Percentiles rank a stretch among this genome's conserved stretches.
Conservation (phyloP, 306 rosid species). For the Vigna hirtella region DNA sequence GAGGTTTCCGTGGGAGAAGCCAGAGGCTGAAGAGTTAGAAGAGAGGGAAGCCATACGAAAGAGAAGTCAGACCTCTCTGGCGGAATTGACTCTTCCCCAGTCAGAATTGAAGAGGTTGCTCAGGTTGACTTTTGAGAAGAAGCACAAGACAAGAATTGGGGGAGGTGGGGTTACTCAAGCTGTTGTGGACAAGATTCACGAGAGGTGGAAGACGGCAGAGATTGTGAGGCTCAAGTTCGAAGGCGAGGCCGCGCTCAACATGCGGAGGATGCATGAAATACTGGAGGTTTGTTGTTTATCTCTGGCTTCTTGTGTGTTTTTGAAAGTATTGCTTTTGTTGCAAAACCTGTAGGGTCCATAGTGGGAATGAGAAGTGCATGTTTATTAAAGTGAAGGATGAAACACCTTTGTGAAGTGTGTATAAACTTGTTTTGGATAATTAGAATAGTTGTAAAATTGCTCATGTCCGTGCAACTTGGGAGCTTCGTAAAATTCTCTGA, state of each 20-base stretch:
- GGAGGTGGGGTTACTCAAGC: slow-evolving; percentile 86
- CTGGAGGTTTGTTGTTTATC: slow-evolving; percentile 76
- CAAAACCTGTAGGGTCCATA: slow-evolving; percentile 10
- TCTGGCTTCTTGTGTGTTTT: slow-evolving; percentile 30
- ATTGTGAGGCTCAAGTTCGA: slow-evolving; percentile 88
- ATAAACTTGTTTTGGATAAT: slow-evolving; percentile 6
- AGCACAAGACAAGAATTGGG: slow-evolving; percentile 92
- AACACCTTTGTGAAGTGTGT: slow-evolving; percentile 1
- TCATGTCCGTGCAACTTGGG: not conserved
- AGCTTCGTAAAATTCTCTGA: slow-evolving; percentile 15
- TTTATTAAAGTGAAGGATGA: not conserved
- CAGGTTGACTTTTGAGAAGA: slow-evolving; percentile 83
- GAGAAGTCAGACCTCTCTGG: slow-evolving; percentile 69
- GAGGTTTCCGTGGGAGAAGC: slow-evolving; percentile 96
- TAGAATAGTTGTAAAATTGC: slow-evolving; percentile 10
- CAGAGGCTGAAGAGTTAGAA: slow-evolving; percentile 54
- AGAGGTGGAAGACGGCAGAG: slow-evolving; percentile 83
- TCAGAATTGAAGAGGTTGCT: slow-evolving; percentile 86
- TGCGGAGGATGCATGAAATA: slow-evolving; percentile 96
- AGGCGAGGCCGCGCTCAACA: slow-evolving; percentile 93
- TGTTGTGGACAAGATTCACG: slow-evolving; percentile 89
- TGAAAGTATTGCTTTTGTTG: slow-evolving; percentile 4
- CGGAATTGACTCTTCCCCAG: slow-evolving; percentile 92
- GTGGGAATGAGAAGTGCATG: not conserved
- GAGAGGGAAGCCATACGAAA: slow-evolving; percentile 49